These are phyloP conservation scores for Ceratocystis huliohia DNA, from an alignment of 2,329 filamentous ascomycete species.

Conservation along the genomic window DNA sequence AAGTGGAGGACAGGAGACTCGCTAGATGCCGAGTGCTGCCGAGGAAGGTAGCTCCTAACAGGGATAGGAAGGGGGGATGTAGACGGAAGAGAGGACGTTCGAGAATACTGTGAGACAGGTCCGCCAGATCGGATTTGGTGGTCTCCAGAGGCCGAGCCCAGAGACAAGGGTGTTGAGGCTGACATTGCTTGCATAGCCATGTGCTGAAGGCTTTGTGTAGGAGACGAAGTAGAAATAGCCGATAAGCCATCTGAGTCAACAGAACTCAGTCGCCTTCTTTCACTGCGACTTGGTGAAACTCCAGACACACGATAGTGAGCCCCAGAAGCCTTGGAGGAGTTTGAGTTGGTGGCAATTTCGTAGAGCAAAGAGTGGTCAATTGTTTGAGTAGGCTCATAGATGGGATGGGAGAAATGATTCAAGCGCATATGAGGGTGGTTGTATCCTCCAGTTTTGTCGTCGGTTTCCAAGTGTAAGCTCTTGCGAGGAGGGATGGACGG, in stretches of 20 bases:
- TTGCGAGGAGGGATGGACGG: neutral
- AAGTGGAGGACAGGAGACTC: conserved; percentile 1
- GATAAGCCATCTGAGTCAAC: conserved; percentile 13
- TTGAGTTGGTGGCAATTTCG: neutral
- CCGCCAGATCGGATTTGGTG: neutral
- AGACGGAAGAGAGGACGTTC: conserved; percentile 11
- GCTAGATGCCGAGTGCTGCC: conserved; percentile 5
- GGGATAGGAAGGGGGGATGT: conserved; percentile 10
- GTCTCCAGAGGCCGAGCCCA: neutral
- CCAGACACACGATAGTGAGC: neutral
- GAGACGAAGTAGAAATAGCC: conserved; percentile 7
- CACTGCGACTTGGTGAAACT: conserved; percentile 9
- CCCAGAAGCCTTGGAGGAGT: neutral
- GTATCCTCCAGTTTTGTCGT: neutral
- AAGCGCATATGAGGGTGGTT: neutral
- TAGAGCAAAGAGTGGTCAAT: conserved; percentile 7
- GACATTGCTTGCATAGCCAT: conserved; percentile 18
- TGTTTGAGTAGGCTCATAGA: conserved; percentile 1
- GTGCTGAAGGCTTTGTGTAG: conserved; percentile 2
- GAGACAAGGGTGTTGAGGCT: conserved; percentile 1
- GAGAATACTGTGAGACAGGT: conserved; percentile 7
- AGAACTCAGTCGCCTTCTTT: conserved; percentile 11
- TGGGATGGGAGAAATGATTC: conserved; percentile 11
- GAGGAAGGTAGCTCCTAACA: conserved; percentile 1
- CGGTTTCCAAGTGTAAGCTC: neutral